These are phyloP conservation scores for Solanum habrochaites DNA, from an alignment of 257 asterid genomes.

Conservation along the genomic window DNA sequence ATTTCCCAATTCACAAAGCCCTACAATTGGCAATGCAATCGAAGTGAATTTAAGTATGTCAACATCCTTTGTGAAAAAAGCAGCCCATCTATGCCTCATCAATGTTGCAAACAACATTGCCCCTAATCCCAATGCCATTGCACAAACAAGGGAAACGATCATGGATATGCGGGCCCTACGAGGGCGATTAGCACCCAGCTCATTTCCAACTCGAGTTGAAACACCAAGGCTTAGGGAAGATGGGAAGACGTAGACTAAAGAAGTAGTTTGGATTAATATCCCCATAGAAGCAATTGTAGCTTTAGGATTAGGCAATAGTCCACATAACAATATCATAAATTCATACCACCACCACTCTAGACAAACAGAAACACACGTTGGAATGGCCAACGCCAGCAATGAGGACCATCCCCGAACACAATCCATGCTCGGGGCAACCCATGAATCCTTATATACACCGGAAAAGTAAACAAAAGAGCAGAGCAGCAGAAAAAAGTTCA, in stretches of 20 bases:
- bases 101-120: slow-evolving; percentile 60
- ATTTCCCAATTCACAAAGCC: slow-evolving; percentile 86
- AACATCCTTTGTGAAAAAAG: slow-evolving; percentile 49
- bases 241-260: slow-evolving; percentile 80
- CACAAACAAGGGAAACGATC: slow-evolving; percentile 42
- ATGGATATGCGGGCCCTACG: slow-evolving; percentile 45
- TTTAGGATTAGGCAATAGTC: slow-evolving; percentile 50
- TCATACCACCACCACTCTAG: slow-evolving; percentile 99
- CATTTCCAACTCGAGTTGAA: slow-evolving; percentile 69
- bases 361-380: slow-evolving; percentile 80
- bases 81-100: slow-evolving; percentile 70
- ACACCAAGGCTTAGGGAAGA: slow-evolving; percentile 76
- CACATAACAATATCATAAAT: slow-evolving; percentile 79
- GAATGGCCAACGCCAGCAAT: slow-evolving; percentile 48
- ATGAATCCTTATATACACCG: slow-evolving; percentile 51
- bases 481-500: slow-evolving; percentile 52
- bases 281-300: slow-evolving; percentile 92
- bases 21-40: slow-evolving; percentile 73
- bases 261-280: slow-evolving; percentile 72
- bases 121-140: slow-evolving; percentile 40
- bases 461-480: slow-evolving; percentile 42
- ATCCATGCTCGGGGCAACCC: slow-evolving; percentile 60
- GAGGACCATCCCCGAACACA: slow-evolving; percentile 70
- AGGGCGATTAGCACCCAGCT: slow-evolving; percentile 70
- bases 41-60: slow-evolving; percentile 64